Evolutionary conservation across 345 rosid genomes (phyloP), one percentile per base, ranked within the genome.

Genomic region (Acer campestre): DNA sequence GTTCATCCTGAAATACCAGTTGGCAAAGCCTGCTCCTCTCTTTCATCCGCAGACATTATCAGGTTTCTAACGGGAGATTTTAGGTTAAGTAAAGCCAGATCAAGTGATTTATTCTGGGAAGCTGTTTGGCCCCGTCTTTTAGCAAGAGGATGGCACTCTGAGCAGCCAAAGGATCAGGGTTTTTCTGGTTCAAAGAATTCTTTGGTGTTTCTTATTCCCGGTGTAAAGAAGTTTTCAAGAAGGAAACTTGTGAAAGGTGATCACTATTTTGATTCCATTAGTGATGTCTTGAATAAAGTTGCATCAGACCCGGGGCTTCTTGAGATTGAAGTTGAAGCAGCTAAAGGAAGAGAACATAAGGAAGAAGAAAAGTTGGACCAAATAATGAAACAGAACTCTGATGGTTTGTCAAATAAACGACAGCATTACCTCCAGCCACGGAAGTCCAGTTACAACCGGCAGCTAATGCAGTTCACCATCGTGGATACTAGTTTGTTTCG

Each of bases 241-340:
- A 84, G 88, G 76, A 86, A 58, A 77, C 84, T 84, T 51, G 85
- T 84, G 75, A 88, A 86, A 83, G 91, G 91, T 46, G 78, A 80
- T 62, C 89, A 88, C 66, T 88, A 88, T 80, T 86, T 84, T 84
- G 89, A 90, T 84, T 92, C 93, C 56, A 83, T 88, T 44, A 86
- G 82, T 82, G 95, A 92, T 83, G 89, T 92, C 61, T 85, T 92
- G 82, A 87, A 84, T 27, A 87, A 78, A 82, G 93, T 90, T 80
- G 88, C 93, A 67, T 85, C 81, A 61, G 90, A 90, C 58, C 93
- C 95, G 12, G 85, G 80, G 4, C 90, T 92, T 76, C 88, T 92
- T 82, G 92, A 89, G 76, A 87, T 90, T 29, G 85, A 84, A 61
- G 40, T 74, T 71, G 88, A 81, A 76, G 82, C 70, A 29, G 85